Base-by-base conservation (phyloP, 148 eudicot genomes). In the Pharnaceum exiguum region DNA sequence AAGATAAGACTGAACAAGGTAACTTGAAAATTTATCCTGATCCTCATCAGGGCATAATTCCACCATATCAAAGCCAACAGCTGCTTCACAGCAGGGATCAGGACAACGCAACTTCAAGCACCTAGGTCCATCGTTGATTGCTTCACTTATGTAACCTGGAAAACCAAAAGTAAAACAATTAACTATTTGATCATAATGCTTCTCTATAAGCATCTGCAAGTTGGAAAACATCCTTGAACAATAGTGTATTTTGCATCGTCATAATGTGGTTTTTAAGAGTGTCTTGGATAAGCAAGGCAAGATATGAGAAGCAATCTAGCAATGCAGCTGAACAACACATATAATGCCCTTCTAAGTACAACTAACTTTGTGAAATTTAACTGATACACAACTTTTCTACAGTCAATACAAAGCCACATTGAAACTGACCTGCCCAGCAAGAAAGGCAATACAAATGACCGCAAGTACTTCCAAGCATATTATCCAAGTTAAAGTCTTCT, bases 51-150 rank as follows among this genome's bases (percentile, higher is more conserved):
- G 62, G 70, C 59, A 80, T 42, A 30, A 5, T 39, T 67, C 60
- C 32, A 85, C 60, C 81, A 85, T 71, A 49, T 76, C 76, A 27
- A 63, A 68, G 31, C 87, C 89, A 53, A 82, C 70, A 53, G 89
- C 87, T 48, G 85, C 84, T 55, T 47, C 66, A 62, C 96, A 85
- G 10, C 75, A 70, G 62, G 77, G 68, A 46, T 71, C 72, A 29
- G 87, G 96, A 59, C 96, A 89, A 58, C 75, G 62, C 70, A 85
- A 45, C 65, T 63, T 70, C 67, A 89, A 79, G 70, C 89, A 82
- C 53, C 75, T 82, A 58, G 86, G 84, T 1, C 87, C 89, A 36
- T 66, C 82, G 29, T 73, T 58, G 47, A 82, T 75, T 29, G 89
- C 71, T 23, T 76, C 68, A 53, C 76, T 71, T 35, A 84, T 74